Evolutionary conservation across 805 yeast species (phyloP).

Genomic region (Monosporozyma siamensis): DNA sequence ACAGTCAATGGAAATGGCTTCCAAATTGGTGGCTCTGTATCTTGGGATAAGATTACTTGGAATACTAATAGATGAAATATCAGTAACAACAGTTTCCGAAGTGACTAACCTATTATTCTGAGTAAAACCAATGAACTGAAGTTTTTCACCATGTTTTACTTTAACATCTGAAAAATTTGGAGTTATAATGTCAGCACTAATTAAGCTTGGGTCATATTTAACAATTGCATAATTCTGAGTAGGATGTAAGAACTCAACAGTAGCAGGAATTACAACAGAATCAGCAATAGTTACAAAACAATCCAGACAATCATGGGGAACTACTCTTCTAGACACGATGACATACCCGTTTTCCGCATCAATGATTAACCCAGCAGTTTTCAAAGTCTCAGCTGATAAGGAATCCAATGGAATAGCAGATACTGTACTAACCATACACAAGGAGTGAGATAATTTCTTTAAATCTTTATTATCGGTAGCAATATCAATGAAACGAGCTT

Average conservation of each 20-base stretch:
- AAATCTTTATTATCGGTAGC: conserved; percentile 49
- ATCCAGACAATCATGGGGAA: conserved; percentile 74
- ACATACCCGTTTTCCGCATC: conserved; percentile 77
- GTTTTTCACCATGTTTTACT: conserved; percentile 64
- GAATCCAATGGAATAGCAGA: conserved; percentile 72
- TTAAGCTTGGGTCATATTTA: conserved; percentile 68
- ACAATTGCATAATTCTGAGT: conserved; percentile 77
- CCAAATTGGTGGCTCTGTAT: conserved; percentile 77
- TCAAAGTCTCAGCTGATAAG: conserved; percentile 48
- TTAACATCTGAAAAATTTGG: conserved; percentile 52
- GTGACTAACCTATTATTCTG: conserved; percentile 58
- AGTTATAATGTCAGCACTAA: conserved; percentile 60
- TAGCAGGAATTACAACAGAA: conserved; percentile 69
- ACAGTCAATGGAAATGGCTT: conserved; percentile 67
- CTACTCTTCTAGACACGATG: conserved; percentile 63
- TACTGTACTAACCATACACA: conserved; percentile 59
- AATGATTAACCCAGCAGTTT: conserved; percentile 69
- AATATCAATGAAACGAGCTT: conserved; percentile 61
- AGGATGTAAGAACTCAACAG: conserved; percentile 79
- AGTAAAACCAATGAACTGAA: conserved; percentile 75
- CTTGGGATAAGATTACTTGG: conserved; percentile 68
- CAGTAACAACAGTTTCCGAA: conserved; percentile 68
- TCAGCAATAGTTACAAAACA: conserved; percentile 76
- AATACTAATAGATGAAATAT: conserved; percentile 62
- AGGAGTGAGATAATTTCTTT: conserved; percentile 50